Evolutionary conservation across 2,329 filamentous ascomycete species (phyloP).

Genomic region (Aureobasidium sp.): DNA sequence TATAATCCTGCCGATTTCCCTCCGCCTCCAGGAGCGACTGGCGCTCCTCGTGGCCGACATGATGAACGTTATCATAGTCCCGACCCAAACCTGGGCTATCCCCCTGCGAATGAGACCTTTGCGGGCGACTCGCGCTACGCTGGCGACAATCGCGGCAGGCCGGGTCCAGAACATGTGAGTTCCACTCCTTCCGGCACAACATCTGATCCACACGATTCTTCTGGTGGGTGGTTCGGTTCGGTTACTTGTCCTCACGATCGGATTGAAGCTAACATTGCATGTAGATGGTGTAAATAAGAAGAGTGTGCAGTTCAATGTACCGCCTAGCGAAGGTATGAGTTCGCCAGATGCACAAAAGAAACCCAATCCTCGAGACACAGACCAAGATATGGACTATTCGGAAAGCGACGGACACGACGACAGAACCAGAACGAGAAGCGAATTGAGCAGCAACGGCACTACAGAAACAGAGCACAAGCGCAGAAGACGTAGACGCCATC

Average conservation of each 20-base stretch:
- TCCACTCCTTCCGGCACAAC: slow-evolving; percentile 31
- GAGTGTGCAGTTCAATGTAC: slow-evolving; percentile 12
- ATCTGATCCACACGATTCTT: slow-evolving; percentile 28
- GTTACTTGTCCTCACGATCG: neutral
- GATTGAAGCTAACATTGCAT: neutral
- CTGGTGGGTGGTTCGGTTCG: slow-evolving; percentile 17
- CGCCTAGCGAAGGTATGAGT: slow-evolving; percentile 9
- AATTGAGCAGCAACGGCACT: slow-evolving; percentile 13
- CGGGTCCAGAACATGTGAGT: slow-evolving; percentile 46
- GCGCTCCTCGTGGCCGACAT: slow-evolving; percentile 21
- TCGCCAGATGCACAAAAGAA: slow-evolving; percentile 3
- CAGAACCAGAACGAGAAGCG: slow-evolving; percentile 8
- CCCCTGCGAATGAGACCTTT: slow-evolving; percentile 27
- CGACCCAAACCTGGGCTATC: slow-evolving; percentile 24
- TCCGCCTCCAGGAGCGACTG: slow-evolving; percentile 25
- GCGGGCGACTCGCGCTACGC: slow-evolving; percentile 27
- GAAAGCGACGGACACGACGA: slow-evolving; percentile 9
- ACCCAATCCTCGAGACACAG: neutral
- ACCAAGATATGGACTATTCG: neutral
- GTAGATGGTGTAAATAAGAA: slow-evolving; percentile 16
- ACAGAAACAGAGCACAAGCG: slow-evolving; percentile 7
- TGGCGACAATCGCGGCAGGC: slow-evolving; percentile 25
- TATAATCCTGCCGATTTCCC: slow-evolving; percentile 43
- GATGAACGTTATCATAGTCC: slow-evolving; percentile 26
- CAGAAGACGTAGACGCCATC: slow-evolving; percentile 12